A percentile compares a stretch with the other conserved stretches of the same genome.
These are phyloP conservation scores for Thelephora terrestris DNA, from an alignment of 1,284 basidiomycete species.

Conservation along the genomic window DNA sequence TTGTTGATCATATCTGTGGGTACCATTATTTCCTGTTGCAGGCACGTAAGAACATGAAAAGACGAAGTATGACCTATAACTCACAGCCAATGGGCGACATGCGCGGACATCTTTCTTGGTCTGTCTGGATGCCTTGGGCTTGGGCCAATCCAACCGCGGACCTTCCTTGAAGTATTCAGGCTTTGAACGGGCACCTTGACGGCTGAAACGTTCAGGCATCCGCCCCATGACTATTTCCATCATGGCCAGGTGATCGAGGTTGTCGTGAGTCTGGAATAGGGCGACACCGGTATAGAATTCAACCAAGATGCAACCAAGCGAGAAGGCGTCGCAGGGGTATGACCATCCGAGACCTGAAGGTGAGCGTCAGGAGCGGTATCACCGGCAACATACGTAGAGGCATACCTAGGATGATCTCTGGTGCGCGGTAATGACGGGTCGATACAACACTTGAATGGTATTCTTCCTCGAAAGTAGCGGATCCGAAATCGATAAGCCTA, in stretches of 20 bases:
- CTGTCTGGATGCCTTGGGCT: slow-evolving; percentile 76
- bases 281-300: slow-evolving; percentile 98
- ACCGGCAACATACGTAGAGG: slow-evolving; percentile 6
- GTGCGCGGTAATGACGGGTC: slow-evolving; percentile 96
- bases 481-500: slow-evolving; percentile 96
- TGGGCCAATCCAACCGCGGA: slow-evolving; percentile 85
- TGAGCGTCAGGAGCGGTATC: slow-evolving; percentile 6
- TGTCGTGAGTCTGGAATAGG: slow-evolving; percentile 98
- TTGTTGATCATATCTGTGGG: slow-evolving; percentile 61
- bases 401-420: slow-evolving; percentile 95
- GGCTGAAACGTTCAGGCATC: slow-evolving; percentile 82
- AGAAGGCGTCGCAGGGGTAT: slow-evolving; percentile 97
- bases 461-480: slow-evolving; percentile 95
- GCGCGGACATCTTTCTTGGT: slow-evolving; percentile 91
- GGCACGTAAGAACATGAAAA: background rate
- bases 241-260: slow-evolving; percentile 98
- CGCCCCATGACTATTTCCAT: slow-evolving; percentile 99
- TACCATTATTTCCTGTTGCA: slow-evolving; percentile 71
- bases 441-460: slow-evolving; percentile 98
- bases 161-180: slow-evolving; percentile 90
- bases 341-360: slow-evolving; percentile 88
- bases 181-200: slow-evolving; percentile 62
- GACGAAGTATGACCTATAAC: slow-evolving; percentile 13
- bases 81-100: slow-evolving; percentile 69
- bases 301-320: slow-evolving; percentile 96